These are phyloP conservation scores for Graphium sp. DNA, from an alignment of 2,329 filamentous ascomycete genomes.

Conservation along the genomic window DNA sequence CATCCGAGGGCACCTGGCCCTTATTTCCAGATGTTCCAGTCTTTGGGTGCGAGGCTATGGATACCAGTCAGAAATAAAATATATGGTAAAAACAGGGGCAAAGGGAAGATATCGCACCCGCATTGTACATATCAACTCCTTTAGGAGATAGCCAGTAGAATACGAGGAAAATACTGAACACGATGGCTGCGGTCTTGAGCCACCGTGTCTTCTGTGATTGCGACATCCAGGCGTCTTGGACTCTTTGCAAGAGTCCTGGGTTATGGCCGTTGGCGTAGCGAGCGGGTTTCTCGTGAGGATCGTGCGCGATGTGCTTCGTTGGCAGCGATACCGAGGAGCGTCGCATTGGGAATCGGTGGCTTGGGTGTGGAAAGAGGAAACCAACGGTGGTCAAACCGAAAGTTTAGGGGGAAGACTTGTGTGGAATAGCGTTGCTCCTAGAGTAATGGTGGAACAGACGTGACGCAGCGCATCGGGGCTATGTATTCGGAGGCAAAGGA, in stretches of 20 bases:
- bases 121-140: slow-evolving; percentile 35
- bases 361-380: neutral
- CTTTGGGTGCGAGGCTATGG: neutral
- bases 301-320: slow-evolving; percentile 40
- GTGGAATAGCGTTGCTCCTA: too few relatives aligned
- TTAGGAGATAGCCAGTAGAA: slow-evolving; percentile 48
- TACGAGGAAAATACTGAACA: slow-evolving; percentile 40
- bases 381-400: neutral
- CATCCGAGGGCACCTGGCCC: slow-evolving; percentile 40
- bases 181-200: slow-evolving; percentile 46
- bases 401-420: too few relatives aligned
- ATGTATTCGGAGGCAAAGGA: too few relatives aligned
- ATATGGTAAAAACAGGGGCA: neutral
- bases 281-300: slow-evolving; percentile 48
- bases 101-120: slow-evolving; percentile 14
- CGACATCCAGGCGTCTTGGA: slow-evolving; percentile 42
- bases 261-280: slow-evolving; percentile 35
- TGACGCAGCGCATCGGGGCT: too few relatives aligned
- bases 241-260: slow-evolving; percentile 30
- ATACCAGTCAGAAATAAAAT: neutral
- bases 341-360: slow-evolving; percentile 40
- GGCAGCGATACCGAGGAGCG: slow-evolving; percentile 48
- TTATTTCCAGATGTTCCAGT: slow-evolving; percentile 8
- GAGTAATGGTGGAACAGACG: too few relatives aligned
- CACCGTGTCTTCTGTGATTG: slow-evolving; percentile 49